phyloP scores from a whole-genome alignment of 306 rosid species.

The Purshia tridentata region DNA sequence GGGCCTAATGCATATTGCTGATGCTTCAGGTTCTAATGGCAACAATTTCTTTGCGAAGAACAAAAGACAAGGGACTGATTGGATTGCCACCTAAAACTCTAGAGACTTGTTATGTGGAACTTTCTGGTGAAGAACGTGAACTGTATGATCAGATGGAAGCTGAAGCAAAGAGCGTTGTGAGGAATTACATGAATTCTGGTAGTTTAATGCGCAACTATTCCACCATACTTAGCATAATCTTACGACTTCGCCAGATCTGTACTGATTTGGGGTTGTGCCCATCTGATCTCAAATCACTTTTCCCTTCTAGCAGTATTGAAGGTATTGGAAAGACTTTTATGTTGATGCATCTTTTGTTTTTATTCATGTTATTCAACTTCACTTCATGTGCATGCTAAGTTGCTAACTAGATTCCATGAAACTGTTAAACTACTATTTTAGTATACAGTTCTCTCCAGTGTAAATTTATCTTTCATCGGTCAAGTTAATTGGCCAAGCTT shows the following conservation, averaged over 20 bases:
- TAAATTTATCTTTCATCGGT: background rate
- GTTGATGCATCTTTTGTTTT: background rate
- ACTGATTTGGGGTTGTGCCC: conserved; percentile 67
- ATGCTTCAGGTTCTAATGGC: conserved; percentile 60
- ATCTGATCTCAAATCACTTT: conserved; percentile 42
- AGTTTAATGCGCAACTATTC: conserved; percentile 41
- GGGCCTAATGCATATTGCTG: background rate
- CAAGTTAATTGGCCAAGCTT: background rate
- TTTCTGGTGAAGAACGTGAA: conserved; percentile 65
- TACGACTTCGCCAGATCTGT: conserved; percentile 84
- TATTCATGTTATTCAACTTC: background rate
- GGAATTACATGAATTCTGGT: conserved; percentile 18
- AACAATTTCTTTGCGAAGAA: conserved; percentile 75
- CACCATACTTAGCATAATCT: conserved; percentile 51
- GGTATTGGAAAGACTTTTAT: conserved; percentile 39
- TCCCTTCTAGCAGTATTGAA: conserved; percentile 52
- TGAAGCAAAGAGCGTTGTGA: conserved; percentile 35
- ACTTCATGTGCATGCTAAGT: background rate
- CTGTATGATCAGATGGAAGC: conserved; percentile 59
- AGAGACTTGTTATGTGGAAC: conserved; percentile 63
- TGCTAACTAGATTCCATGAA: background rate
- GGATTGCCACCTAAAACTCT: conserved; percentile 67
- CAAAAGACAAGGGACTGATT: conserved; percentile 55
- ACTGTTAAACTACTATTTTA: background rate
- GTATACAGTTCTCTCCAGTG: background rate